Base-by-base conservation (phyloP, 345 rosid species). In the Triadica sebifera region DNA sequence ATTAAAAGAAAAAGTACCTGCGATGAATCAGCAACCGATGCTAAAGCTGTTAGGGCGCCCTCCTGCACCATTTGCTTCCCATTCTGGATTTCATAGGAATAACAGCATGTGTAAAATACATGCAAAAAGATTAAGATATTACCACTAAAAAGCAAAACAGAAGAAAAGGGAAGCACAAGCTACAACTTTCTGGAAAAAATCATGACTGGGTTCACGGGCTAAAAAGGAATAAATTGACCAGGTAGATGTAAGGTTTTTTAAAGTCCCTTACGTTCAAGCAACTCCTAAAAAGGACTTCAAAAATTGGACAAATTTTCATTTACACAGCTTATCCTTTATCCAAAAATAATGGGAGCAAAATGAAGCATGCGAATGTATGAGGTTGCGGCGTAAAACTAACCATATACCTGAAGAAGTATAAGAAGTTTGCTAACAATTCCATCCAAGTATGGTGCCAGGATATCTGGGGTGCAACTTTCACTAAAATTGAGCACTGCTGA, bases 61-160 rank as follows among this genome's bases (percentile, higher is more conserved):
- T 95, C 99, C 88, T 95, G 97, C 78, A 95, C 98, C 99, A 93
- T 93, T 88, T 90, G 98, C 72, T 93, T 95, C 74, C 94, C 97
- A 87, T 90, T 93, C 99, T 95, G 79, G 46, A 55, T 58, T 39
- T 50, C 46, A 53, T 25, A 5, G 2, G 3, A 73, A 57, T 19
- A 19, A 62, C n/a, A 12, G 71, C 50, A 72, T 67, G 19, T 37
- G 46, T 68, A 59, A 81, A 46, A 68, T 19, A 4, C 60, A 19
- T 3, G 41, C 51, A 73, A 43, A 49, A 61, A 58, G 25, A 29
- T 57, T 6, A 12, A 22, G 47, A 51, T 4, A 50, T 19, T 5
- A 8, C 25, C 13, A 15, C 5, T 38, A 55, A 25, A 53, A 29
- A 5, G 53, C 37, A 67, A 24, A 29, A 25, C 13, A 49, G 8